Evolutionary conservation across 345 rosid genomes (phyloP).

Genomic region (Eucalyptus leucophloia): DNA sequence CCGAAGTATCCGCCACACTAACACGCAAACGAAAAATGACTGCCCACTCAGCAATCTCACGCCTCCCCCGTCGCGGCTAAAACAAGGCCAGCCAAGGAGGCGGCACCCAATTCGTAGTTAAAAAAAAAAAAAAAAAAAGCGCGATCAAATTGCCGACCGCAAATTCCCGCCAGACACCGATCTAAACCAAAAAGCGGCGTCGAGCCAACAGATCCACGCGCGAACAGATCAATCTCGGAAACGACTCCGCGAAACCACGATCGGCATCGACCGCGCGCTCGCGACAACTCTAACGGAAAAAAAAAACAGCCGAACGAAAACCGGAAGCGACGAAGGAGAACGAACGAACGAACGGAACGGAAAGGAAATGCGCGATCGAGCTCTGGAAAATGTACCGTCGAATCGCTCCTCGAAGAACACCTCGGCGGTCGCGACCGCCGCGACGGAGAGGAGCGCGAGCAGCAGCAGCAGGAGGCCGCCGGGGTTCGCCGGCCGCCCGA

Average conservation of each 20-base stretch:
- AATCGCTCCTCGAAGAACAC: conserved; percentile 92
- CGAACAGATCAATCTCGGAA: background rate
- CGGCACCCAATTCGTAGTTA: background rate
- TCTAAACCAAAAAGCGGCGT: background rate
- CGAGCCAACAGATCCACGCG: background rate
- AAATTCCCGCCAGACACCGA: background rate
- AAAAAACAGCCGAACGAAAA: background rate
- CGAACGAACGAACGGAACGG: background rate
- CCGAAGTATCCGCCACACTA: background rate
- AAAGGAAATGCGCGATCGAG: background rate
- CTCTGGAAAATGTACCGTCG: conserved; percentile 35
- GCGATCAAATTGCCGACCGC: background rate
- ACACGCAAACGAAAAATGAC: background rate
- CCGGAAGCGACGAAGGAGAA: background rate
- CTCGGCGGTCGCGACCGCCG: conserved; percentile 41
- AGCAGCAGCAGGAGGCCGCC: conserved; percentile 8
- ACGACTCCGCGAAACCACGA: background rate
- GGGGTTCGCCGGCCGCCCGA: conserved; percentile 8
- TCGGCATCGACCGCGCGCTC: background rate
- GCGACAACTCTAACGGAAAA: background rate
- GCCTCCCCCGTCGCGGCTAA: background rate
- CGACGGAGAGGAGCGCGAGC: conserved; percentile 8
- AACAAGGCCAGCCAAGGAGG: background rate
- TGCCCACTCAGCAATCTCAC: background rate
- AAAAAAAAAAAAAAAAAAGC: background rate